Evolutionary conservation across 108 stramenopile species (phyloP).

Genomic region (Pseudonitzschia delicatissima): DNA sequence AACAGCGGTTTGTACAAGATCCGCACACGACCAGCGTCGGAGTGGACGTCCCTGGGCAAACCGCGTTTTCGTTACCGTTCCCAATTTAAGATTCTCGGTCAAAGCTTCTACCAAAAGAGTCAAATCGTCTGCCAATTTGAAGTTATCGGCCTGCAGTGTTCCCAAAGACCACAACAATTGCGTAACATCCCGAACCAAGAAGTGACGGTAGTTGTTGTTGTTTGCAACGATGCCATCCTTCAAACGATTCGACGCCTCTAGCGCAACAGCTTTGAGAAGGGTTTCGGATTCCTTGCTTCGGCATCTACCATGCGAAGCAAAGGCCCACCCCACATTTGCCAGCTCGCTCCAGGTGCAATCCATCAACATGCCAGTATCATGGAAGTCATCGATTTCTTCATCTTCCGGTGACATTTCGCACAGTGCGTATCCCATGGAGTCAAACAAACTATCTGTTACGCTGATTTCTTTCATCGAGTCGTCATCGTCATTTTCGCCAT

Average conservation of each 20-base stretch:
- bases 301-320: conserved; percentile 63
- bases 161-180: conserved; percentile 80
- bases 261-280: conserved; percentile 48
- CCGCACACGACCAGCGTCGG: conserved; percentile 58
- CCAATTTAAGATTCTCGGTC: conserved; percentile 39
- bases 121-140: conserved; percentile 56
- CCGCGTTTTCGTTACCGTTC: conserved; percentile 2
- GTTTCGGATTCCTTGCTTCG: conserved; percentile 40
- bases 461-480: not conserved
- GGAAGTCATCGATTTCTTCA: conserved; percentile 8
- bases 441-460: conserved; percentile 44
- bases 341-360: conserved; percentile 74
- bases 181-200: conserved; percentile 61
- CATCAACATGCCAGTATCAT: conserved; percentile 7
- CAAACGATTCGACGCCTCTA: conserved; percentile 38
- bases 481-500: not conserved
- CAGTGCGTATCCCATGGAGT: conserved; percentile 61
- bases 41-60: conserved; percentile 37
- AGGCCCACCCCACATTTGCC: conserved; percentile 80
- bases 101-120: conserved; percentile 57
- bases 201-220: conserved; percentile 12
- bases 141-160: conserved; percentile 71
- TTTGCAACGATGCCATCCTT: not conserved
- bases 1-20: conserved; percentile 66
- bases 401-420: conserved; percentile 37